Evolutionary conservation across 2,329 filamentous ascomycete genomes (phyloP).

Genomic region (Monilinia aucupariae): DNA sequence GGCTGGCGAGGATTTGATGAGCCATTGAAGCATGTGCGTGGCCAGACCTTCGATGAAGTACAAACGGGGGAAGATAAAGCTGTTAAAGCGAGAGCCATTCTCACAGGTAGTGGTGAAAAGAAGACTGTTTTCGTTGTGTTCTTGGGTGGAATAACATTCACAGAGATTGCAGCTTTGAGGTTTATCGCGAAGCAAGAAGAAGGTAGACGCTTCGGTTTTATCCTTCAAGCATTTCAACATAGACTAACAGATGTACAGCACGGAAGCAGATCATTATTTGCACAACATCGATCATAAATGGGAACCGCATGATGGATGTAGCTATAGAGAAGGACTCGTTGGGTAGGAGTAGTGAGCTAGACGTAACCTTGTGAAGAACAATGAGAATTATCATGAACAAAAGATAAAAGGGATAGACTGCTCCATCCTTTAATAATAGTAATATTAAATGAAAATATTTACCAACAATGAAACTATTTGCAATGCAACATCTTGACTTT

Average conservation of each 20-base stretch:
- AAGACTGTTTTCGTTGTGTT: conserved; percentile 97
- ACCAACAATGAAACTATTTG: conserved; percentile 4
- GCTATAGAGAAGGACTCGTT: conserved; percentile 60
- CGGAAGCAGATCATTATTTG: conserved; percentile 84
- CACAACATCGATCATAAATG: conserved; percentile 86
- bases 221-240: background rate
- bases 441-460: conserved; percentile 12
- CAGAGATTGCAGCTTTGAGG: conserved; percentile 87
- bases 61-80: conserved; percentile 93
- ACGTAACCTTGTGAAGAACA: conserved; percentile 29
- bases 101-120: conserved; percentile 68
- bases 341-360: conserved; percentile 27
- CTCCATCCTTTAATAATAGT: conserved; percentile 6
- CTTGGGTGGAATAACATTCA: conserved; percentile 92
- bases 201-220: conserved; percentile 39
- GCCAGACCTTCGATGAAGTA: conserved; percentile 83
- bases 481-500: background rate
- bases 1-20: conserved; percentile 96
- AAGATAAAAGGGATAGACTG: conserved; percentile 7
- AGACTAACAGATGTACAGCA: conserved; percentile 39
- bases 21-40: conserved; percentile 77
- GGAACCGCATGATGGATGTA: conserved; percentile 80
- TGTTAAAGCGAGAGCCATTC: conserved; percentile 74
- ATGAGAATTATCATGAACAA: conserved; percentile 15
- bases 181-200: conserved; percentile 84